A percentile compares a stretch with the other conserved stretches of the same genome.
Evolutionary conservation across 345 rosid species (phyloP).

Genomic region (Aegle marmelos): DNA sequence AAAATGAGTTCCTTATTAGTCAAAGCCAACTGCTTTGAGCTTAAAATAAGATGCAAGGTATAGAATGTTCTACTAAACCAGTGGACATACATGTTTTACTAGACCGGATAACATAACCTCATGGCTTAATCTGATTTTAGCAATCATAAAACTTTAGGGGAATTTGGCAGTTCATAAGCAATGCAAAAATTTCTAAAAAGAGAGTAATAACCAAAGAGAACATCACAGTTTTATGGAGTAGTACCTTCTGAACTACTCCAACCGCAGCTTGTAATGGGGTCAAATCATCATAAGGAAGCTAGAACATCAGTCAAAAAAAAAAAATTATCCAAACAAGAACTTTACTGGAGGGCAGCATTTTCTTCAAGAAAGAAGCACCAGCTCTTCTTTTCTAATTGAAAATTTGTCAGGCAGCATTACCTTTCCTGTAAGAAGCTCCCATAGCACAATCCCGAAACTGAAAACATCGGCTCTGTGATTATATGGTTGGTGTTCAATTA

Average conservation of each 20-base stretch:
- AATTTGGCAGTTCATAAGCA: conserved; percentile 1
- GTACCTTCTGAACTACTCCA: conserved; percentile 68
- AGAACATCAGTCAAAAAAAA: conserved; percentile 15
- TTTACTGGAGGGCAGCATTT: neutral
- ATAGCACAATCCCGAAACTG: conserved; percentile 60
- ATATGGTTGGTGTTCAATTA: conserved; percentile 61
- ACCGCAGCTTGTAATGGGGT: conserved; percentile 68
- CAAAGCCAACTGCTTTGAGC: neutral
- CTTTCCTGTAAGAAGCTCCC: conserved; percentile 74
- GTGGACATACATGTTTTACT: too few relatives aligned
- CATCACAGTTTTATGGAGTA: neutral
- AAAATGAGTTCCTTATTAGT: neutral
- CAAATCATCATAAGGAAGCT: conserved; percentile 61
- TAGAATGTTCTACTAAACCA: neutral
- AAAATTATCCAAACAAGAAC: neutral
- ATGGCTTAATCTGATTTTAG: neutral
- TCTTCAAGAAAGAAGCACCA: neutral
- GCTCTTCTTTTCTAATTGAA: neutral
- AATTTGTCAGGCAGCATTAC: conserved; percentile 20
- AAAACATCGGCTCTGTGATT: conserved; percentile 64
- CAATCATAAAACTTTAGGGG: neutral
- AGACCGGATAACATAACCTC: too few relatives aligned
- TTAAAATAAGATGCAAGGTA: neutral
- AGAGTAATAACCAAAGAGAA: neutral
- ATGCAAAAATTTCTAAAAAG: neutral